Base-by-base conservation (phyloP, 768 basidiomycete genomes). In the Trametes cubensis region DNA sequence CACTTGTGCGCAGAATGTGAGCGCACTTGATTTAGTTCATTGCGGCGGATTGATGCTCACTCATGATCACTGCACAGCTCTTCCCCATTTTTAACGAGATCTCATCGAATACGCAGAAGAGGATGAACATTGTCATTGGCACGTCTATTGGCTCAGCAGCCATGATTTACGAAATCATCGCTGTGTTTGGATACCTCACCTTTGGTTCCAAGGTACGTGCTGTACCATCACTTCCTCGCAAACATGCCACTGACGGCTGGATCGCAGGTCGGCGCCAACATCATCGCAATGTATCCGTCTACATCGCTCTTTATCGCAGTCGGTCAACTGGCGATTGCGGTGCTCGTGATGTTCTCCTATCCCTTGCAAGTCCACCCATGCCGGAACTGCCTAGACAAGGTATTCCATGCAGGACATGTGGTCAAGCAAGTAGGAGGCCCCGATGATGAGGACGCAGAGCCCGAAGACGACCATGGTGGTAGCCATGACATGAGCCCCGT, bases 31-130 rank as follows among this genome's bases (percentile, higher is more conserved):
- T 45, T 20, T 4, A 11, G 34, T 34, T 34, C 34, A 34, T 11
- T 34, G 34, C 34, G 8, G 23, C 2, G 21, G 49, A 5, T 44
- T 45, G 5, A 4, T 48, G 7, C 53, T 13, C 13, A 15, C 20
- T 18, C 8, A 15, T 26, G 8, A 44, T 7, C 14, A 55, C 57
- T 58, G 63, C 28, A 61, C 66, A 98, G 92, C 76, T 98, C 18
- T 97, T 98, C 75, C 92, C 94, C 2, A 86, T 97, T 55, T 96
- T 88, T 77, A 98, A 98, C 72, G 96, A 98, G 75, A 80, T 98
- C 38, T 82, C 82, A 67, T 78, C 77, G 30, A 97, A 96, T 72
- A 85, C 86, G 2, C 95, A 97, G 72, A 68, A 75, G 47, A 84
- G 92, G 40, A 87, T 98, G 85, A 96, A 97, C 73, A 78, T 81